A percentile compares a stretch with the other conserved stretches of the same genome.
phyloP scores from a whole-genome alignment of 148 eudicot species.

The Rhododendron kiyosumense region DNA sequence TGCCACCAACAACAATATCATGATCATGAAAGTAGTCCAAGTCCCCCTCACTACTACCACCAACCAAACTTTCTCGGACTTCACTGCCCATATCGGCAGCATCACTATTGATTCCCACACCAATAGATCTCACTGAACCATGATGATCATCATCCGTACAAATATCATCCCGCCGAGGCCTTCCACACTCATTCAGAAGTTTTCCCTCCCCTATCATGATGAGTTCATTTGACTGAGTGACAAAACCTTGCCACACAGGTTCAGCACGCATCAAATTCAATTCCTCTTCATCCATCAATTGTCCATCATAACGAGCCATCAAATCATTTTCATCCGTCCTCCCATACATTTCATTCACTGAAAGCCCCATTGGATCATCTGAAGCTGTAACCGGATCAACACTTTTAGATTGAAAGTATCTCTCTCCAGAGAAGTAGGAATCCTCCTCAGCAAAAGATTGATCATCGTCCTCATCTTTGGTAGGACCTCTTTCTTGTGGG shows the following conservation, averaged over 20 bases:
- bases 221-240: conserved; percentile 76
- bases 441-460: conserved; percentile 96
- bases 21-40: conserved; percentile 68
- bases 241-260: conserved; percentile 97
- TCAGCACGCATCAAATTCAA: conserved; percentile 80
- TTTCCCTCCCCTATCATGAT: conserved; percentile 73
- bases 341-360: conserved; percentile 58
- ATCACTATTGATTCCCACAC: conserved; percentile 97
- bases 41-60: conserved; percentile 92
- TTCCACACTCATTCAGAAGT: conserved; percentile 49
- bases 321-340: conserved; percentile 54
- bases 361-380: conserved; percentile 65
- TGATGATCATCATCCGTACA: conserved; percentile 84
- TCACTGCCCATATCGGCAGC: conserved; percentile 87
- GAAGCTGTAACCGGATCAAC: conserved; percentile 53
- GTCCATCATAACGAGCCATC: conserved; percentile 81
- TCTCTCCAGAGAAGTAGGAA: conserved; percentile 88
- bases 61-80: conserved; percentile 81
- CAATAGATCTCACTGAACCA: conserved; percentile 94
- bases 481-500: conserved; percentile 60
- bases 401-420: conserved; percentile 60
- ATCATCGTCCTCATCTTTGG: conserved; percentile 86
- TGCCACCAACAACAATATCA: conserved; percentile 45
- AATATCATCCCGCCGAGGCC: conserved; percentile 51
- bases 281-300: conserved; percentile 87